phyloP scores from a whole-genome alignment of 305 asterid genomes.

The Fraxinus latifolia region DNA sequence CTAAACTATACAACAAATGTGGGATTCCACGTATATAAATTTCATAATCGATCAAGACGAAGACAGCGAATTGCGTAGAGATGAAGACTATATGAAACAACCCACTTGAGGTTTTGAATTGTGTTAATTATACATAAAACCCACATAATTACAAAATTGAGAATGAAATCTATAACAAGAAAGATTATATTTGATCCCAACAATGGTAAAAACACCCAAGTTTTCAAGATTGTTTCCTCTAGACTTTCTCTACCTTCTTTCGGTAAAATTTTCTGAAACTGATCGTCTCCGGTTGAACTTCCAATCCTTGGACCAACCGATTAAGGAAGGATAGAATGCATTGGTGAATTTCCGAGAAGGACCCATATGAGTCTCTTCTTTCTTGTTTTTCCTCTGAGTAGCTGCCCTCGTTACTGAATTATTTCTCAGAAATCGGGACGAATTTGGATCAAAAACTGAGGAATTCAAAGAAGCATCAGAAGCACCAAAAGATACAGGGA shows the following conservation, averaged over 20 bases:
- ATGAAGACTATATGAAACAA: background rate
- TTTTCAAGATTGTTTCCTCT: constrained; percentile 20
- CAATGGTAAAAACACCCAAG: constrained; percentile 10
- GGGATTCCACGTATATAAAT: background rate
- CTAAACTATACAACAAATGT: constrained; percentile 32
- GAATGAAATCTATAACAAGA: constrained; percentile 14
- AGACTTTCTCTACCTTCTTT: constrained; percentile 32
- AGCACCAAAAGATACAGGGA: constrained; percentile 50
- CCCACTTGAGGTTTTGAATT: constrained; percentile 11
- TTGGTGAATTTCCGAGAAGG: constrained; percentile 59
- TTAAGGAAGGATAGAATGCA: constrained; percentile 61
- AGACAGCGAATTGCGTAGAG: background rate
- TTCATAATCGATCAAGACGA: background rate
- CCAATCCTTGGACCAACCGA: constrained; percentile 60
- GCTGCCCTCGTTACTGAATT: constrained; percentile 32
- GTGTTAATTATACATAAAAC: constrained; percentile 31
- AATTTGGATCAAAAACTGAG: constrained; percentile 47
- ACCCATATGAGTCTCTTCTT: constrained; percentile 51
- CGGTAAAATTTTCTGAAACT: constrained; percentile 49
- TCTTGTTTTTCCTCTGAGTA: constrained; percentile 44
- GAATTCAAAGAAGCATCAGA: constrained; percentile 50
- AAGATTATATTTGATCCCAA: constrained; percentile 19
- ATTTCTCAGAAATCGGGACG: constrained; percentile 44
- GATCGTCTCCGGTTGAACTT: constrained; percentile 58
- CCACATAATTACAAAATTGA: constrained; percentile 19